phyloP scores from a whole-genome alignment of 75 land plant species.

The Cupressus sempervirens region DNA sequence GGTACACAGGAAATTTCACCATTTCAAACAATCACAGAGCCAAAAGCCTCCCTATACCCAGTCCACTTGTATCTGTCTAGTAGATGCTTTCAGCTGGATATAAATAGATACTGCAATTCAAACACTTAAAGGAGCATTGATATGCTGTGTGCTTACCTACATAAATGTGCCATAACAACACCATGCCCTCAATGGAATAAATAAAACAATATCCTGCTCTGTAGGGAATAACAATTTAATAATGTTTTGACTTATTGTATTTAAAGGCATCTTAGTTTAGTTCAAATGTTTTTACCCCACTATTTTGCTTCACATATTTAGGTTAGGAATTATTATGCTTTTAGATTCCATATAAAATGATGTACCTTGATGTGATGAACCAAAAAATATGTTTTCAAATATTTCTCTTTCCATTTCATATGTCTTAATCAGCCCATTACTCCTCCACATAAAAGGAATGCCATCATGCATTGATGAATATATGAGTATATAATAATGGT shows the following conservation, averaged over 20 bases:
- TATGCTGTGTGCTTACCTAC: not conserved
- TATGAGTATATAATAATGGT: not conserved
- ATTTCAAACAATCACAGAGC: not conserved
- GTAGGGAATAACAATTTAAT: not conserved
- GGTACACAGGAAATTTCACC: not conserved
- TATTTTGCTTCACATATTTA: not conserved
- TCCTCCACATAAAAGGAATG: not conserved
- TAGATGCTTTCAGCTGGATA: not conserved
- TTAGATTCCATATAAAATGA: not conserved
- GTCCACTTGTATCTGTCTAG: not conserved
- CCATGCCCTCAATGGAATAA: not conserved
- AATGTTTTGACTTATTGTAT: not conserved
- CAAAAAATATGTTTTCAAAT: not conserved
- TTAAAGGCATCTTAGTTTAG: not conserved
- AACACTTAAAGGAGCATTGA: not conserved
- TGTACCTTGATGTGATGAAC: not conserved
- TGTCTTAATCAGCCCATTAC: not conserved
- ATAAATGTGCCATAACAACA: not conserved
- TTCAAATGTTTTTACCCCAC: not conserved
- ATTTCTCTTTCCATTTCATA: not conserved
- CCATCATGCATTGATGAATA: not conserved
- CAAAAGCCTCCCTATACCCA: not conserved
- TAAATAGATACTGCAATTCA: not conserved
- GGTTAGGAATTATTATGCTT: not conserved
- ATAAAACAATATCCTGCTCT: not conserved